Conservation (phyloP, 768 basidiomycete genomes). For the Dioszegia hungarica region DNA sequence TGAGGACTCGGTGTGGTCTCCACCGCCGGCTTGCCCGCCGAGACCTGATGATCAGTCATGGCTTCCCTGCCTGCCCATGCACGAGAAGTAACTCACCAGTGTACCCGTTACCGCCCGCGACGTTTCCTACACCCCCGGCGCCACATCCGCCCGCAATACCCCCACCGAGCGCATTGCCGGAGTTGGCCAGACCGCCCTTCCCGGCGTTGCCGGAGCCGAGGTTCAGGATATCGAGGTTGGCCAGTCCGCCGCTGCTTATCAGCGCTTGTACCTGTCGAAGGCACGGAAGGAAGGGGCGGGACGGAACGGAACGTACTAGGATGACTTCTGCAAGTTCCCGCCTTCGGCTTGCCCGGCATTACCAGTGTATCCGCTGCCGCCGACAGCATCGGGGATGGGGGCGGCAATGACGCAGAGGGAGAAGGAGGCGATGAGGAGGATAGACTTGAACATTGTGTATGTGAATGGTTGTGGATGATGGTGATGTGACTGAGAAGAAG, state of each 20-base stretch:
- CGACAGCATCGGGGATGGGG: slow-evolving; percentile 16
- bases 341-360: slow-evolving; percentile 31
- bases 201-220: slow-evolving; percentile 37
- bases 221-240: slow-evolving; percentile 38
- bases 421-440: slow-evolving; percentile 10
- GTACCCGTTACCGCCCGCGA: slow-evolving; percentile 19
- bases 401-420: slow-evolving; percentile 14
- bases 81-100: slow-evolving; percentile 16
- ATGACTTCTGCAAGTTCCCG: slow-evolving; percentile 17
- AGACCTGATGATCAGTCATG: slow-evolving; percentile 17
- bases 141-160: slow-evolving; percentile 2
- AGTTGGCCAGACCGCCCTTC: slow-evolving; percentile 30
- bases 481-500: background rate
- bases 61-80: no score
- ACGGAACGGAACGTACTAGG: background rate
- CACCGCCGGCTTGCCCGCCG: slow-evolving; percentile 31
- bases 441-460: slow-evolving; percentile 9
- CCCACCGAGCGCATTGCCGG: slow-evolving; percentile 33
- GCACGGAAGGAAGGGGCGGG: background rate
- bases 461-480: background rate
- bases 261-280: background rate
- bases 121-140: background rate
- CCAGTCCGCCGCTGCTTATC: slow-evolving; percentile 16
- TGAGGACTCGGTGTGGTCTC: slow-evolving; percentile 13
- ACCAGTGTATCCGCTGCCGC: slow-evolving; percentile 33